Evolutionary conservation across 2,329 filamentous ascomycete genomes (phyloP).

Genomic region (Cercospora canescens): DNA sequence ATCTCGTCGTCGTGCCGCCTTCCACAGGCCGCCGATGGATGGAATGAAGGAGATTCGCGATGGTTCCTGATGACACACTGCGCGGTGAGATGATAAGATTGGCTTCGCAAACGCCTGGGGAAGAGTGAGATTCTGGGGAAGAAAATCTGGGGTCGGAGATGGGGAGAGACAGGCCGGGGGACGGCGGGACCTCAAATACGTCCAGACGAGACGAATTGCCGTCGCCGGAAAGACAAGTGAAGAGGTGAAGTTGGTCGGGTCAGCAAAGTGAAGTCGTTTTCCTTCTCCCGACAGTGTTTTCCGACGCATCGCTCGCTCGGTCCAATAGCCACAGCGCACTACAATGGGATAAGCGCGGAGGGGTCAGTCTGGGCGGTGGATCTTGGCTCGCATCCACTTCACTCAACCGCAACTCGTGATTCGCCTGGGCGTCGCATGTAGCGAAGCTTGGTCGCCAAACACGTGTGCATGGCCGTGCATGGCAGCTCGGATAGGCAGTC

Average conservation of each 20-base stretch:
- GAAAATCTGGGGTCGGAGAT: not conserved
- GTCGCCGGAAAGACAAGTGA: no score
- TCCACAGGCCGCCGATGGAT: not conserved
- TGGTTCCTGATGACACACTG: not conserved
- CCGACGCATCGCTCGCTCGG: not conserved
- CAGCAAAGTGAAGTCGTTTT: not conserved
- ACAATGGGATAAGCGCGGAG: not conserved
- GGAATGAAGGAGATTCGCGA: not conserved
- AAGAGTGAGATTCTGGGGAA: not conserved
- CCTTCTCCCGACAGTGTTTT: not conserved
- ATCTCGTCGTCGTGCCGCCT: not conserved
- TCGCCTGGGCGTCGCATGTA: not conserved
- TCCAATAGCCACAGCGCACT: not conserved
- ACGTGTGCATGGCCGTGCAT: slow-evolving; percentile 1
- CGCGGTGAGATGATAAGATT: not conserved
- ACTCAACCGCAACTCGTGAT: not conserved
- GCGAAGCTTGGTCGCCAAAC: not conserved
- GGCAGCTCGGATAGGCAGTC: not conserved
- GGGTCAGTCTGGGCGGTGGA: not conserved
- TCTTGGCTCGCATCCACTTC: not conserved
- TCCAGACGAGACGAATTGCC: not conserved
- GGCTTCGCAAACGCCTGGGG: not conserved
- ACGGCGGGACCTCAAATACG: not conserved
- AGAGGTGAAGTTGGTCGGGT: not conserved
- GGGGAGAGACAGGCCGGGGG: not conserved